Conservation (phyloP, 2,329 filamentous ascomycete species). For the Balansia obtecta region DNA sequence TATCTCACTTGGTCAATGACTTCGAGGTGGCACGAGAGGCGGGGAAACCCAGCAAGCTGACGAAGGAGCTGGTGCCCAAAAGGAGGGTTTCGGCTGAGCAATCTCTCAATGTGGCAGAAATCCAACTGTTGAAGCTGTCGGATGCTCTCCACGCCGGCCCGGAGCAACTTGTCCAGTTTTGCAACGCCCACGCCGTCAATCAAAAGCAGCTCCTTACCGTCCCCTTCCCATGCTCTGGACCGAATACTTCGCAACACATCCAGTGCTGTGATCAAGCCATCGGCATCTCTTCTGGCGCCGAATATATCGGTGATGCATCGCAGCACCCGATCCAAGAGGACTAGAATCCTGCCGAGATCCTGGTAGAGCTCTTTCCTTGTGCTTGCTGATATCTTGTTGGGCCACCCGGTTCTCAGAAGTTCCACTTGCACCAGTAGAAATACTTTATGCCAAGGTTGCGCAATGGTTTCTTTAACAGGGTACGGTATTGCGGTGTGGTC, state of each 20-base stretch:
- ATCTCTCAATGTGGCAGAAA: constrained; percentile 60
- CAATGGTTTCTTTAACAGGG: constrained; percentile 28
- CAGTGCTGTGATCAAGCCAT: constrained; percentile 55
- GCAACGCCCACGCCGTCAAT: constrained; percentile 66
- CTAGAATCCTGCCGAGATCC: constrained; percentile 20
- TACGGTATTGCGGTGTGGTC: constrained; percentile 26
- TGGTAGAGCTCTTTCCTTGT: constrained; percentile 21
- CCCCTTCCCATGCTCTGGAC: constrained; percentile 71
- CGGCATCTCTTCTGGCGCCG: constrained; percentile 42
- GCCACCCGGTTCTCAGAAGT: constrained; percentile 50
- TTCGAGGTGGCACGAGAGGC: constrained; percentile 29
- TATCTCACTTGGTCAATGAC: constrained; percentile 13
- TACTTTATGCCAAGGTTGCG: constrained; percentile 57
- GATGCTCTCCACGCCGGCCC: constrained; percentile 58
- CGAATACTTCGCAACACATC: constrained; percentile 67
- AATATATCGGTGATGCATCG: constrained; percentile 27
- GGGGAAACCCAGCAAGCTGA: constrained; percentile 57
- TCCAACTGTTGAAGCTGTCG: constrained; percentile 56
- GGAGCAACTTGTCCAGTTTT: constrained; percentile 60
- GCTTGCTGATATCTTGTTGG: constrained; percentile 29
- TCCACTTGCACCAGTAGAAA: constrained; percentile 64
- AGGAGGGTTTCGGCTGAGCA: constrained; percentile 69
- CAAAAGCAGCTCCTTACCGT: constrained; percentile 69
- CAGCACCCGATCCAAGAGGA: constrained; percentile 20
- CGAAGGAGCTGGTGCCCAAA: constrained; percentile 62